Conservation (phyloP, 305 asterid species). For the Withania somnifera region DNA sequence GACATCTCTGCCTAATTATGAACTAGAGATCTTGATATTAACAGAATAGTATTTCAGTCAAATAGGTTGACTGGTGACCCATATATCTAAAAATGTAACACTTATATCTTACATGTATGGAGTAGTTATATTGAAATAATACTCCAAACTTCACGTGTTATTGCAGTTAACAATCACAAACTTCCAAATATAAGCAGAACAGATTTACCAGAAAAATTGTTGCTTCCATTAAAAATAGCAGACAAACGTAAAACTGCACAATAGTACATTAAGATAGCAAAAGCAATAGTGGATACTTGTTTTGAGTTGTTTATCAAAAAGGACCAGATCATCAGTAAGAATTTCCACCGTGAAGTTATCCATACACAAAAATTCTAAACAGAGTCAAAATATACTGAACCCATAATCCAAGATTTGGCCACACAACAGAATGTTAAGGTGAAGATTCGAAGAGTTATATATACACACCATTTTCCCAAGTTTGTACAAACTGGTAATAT, state of each 20-base stretch:
- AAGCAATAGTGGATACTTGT: neutral
- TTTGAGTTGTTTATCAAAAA: neutral
- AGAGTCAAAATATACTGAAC: neutral
- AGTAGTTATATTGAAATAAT: neutral
- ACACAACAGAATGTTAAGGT: neutral
- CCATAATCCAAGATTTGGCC: neutral
- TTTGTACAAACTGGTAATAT: conserved; percentile 61
- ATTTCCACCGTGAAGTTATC: neutral
- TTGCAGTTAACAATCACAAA: neutral
- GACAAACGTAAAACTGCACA: neutral
- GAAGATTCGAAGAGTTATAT: neutral
- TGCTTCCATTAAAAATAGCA: neutral
- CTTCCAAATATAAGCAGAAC: neutral
- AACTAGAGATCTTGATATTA: neutral
- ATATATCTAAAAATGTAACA: neutral
- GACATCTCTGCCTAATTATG: neutral
- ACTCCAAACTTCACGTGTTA: neutral
- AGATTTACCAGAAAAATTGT: neutral
- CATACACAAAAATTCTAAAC: neutral
- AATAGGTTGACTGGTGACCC: neutral
- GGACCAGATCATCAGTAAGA: neutral
- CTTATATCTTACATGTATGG: neutral
- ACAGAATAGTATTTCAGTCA: neutral
- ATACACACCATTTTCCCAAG: conserved; percentile 74
- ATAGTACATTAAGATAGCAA: neutral